Percentiles rank a stretch among this genome's conserved stretches.
Conservation (phyloP, 106 monocot species). For the Amphibolis antarctica region DNA sequence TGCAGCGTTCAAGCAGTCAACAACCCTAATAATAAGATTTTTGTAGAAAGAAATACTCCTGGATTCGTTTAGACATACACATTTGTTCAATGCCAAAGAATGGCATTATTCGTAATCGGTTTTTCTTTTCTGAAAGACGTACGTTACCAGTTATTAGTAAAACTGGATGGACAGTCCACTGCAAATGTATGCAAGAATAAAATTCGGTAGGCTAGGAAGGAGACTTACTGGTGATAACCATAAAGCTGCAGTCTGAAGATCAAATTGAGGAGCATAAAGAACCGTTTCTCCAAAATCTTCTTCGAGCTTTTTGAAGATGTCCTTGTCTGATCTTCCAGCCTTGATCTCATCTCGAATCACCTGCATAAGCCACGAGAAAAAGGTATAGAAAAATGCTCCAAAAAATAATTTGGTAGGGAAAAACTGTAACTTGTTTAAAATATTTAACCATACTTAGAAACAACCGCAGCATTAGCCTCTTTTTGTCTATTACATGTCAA, state of each 20-base stretch:
- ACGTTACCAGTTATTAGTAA: neutral
- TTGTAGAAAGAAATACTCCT: too few species aligned
- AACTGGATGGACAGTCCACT: neutral
- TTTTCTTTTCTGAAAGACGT: neutral
- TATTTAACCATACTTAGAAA: too few species aligned
- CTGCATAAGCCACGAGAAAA: constrained; percentile 15
- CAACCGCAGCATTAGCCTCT: too few species aligned
- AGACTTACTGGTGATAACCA: constrained; percentile 77
- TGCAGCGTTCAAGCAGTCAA: too few species aligned
- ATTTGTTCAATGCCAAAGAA: neutral
- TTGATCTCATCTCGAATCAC: constrained; percentile 72
- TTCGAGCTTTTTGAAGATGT: constrained; percentile 71
- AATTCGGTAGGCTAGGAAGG: neutral
- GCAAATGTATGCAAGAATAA: neutral
- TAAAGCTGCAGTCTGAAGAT: constrained; percentile 71
- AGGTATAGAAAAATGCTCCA: neutral
- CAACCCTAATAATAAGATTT: too few species aligned
- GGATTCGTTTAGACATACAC: too few species aligned
- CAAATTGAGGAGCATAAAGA: constrained; percentile 71
- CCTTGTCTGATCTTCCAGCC: constrained; percentile 72
- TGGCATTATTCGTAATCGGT: neutral
- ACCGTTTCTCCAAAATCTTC: constrained; percentile 82
- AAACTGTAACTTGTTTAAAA: too few species aligned
- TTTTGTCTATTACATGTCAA: too few species aligned
- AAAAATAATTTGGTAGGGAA: too few species aligned